These are phyloP conservation scores for Magnolia kwangsiensis DNA, from an alignment of 164 flowering plant genomes.

Conservation along the genomic window DNA sequence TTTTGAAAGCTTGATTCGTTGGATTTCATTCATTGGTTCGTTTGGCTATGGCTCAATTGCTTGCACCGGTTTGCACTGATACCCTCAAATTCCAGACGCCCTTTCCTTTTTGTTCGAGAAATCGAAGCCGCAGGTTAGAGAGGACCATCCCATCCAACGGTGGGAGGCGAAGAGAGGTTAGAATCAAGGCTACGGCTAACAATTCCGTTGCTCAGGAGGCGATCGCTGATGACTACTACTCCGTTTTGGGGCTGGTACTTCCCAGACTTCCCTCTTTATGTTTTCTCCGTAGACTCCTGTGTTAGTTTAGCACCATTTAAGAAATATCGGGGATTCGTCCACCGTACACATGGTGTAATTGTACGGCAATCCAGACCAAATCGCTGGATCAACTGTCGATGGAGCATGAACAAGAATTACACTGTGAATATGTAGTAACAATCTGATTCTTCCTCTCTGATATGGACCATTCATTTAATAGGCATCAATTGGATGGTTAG, in stretches of 20 bases:
- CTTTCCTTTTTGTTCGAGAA: slow-evolving; percentile 17
- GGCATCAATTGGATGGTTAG: no score
- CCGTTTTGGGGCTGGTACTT: slow-evolving; percentile 77
- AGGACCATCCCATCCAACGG: slow-evolving; percentile 22
- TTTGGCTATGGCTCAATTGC: slow-evolving; percentile 48
- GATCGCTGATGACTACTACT: slow-evolving; percentile 72
- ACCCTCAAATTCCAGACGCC: slow-evolving; percentile 48
- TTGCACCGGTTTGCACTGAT: slow-evolving; percentile 62
- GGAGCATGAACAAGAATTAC: no score
- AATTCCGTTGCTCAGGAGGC: slow-evolving; percentile 30
- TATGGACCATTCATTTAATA: no score
- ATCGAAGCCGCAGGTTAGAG: slow-evolving; percentile 24
- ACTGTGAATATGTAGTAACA: no score
- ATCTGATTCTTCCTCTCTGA: no score
- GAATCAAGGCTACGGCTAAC: slow-evolving; percentile 43
- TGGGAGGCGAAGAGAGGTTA: slow-evolving; percentile 28
- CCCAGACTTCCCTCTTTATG: not conserved
- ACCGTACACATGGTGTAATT: no score
- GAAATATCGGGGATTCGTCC: no score
- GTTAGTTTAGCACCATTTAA: not conserved
- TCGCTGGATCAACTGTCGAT: no score
- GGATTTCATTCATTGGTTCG: not conserved
- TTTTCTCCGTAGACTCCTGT: not conserved
- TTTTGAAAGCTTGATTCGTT: not conserved
- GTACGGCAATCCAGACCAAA: no score